Evolutionary conservation across 345 rosid genomes (phyloP).

Genomic region (Lumnitzera racemosa): DNA sequence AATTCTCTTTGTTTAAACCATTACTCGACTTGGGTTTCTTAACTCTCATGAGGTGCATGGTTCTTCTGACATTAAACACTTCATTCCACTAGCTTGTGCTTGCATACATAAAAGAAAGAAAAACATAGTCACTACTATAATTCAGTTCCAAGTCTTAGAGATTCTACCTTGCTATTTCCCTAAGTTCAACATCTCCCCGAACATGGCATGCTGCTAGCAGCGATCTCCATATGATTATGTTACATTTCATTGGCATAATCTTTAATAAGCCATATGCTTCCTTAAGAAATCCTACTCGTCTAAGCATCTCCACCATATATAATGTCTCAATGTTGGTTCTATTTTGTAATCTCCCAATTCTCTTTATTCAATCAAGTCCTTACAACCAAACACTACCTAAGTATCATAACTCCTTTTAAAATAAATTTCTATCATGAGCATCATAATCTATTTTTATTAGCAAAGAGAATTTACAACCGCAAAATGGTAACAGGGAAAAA

Average conservation of each 20-base stretch:
- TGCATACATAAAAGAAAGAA: conserved; percentile 30
- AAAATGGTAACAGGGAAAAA: no score
- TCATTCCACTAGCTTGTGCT: conserved; percentile 27
- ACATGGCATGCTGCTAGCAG: conserved; percentile 23
- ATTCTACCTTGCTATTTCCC: conserved; percentile 19
- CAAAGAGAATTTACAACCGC: no score
- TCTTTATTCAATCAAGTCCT: no score
- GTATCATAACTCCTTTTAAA: no score
- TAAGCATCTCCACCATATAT: conserved; percentile 35
- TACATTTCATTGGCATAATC: conserved; percentile 24
- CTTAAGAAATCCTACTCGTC: conserved; percentile 33
- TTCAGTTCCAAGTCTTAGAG: conserved; percentile 25
- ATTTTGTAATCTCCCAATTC: conserved; percentile 9
- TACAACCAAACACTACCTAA: no score
- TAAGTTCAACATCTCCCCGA: conserved; percentile 28
- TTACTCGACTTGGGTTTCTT: conserved; percentile 30
- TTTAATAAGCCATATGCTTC: conserved; percentile 28
- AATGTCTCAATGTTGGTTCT: conserved; percentile 30
- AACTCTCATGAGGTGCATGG: conserved; percentile 19
- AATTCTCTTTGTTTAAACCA: conserved; percentile 3
- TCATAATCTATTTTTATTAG: no score
- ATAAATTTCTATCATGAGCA: no score
- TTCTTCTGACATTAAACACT: conserved; percentile 17
- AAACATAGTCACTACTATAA: conserved; percentile 32
- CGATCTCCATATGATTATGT: conserved; percentile 34